These are phyloP conservation scores for Ophiostoma sp. DNA, from an alignment of 2,329 filamentous ascomycete species.

Conservation along the genomic window DNA sequence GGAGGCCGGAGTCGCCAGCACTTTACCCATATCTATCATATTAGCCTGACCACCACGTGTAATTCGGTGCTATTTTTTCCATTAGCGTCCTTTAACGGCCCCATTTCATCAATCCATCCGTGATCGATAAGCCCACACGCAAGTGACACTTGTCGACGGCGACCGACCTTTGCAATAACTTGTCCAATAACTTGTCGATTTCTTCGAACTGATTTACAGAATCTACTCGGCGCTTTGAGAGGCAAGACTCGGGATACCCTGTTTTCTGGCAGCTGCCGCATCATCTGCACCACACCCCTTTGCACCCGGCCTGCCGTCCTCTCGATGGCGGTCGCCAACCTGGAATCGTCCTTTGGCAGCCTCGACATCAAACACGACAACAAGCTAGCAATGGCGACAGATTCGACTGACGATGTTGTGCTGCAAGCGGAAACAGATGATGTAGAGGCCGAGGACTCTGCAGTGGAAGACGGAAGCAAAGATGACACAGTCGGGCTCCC, in stretches of 20 bases:
- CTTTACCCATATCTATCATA: neutral
- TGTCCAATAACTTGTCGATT: neutral
- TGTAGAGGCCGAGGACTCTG: neutral
- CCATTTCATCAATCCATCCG: slow-evolving; percentile 15
- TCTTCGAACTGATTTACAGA: neutral
- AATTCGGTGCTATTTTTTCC: slow-evolving; percentile 15
- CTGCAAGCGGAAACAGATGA: neutral
- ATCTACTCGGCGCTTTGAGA: neutral
- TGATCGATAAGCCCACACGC: slow-evolving; percentile 16
- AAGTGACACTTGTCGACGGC: slow-evolving; percentile 11
- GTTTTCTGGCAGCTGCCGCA: neutral
- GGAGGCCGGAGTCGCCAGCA: slow-evolving; percentile 2
- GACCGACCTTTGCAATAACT: neutral
- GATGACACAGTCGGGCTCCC: slow-evolving; percentile 18
- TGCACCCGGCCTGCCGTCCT: neutral
- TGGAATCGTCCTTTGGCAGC: slow-evolving; percentile 11
- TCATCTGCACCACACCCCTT: neutral
- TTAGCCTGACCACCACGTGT: slow-evolving; percentile 11
- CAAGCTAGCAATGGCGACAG: neutral
- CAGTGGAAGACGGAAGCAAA: neutral
- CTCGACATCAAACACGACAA: slow-evolving; percentile 5
- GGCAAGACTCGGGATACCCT: neutral
- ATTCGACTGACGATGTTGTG: neutral
- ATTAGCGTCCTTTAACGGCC: slow-evolving; percentile 14
- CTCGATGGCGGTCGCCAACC: slow-evolving; percentile 12